Evolutionary conservation across 2,329 filamentous ascomycete species (phyloP).

Genomic region (Fusarium xyrophilum): DNA sequence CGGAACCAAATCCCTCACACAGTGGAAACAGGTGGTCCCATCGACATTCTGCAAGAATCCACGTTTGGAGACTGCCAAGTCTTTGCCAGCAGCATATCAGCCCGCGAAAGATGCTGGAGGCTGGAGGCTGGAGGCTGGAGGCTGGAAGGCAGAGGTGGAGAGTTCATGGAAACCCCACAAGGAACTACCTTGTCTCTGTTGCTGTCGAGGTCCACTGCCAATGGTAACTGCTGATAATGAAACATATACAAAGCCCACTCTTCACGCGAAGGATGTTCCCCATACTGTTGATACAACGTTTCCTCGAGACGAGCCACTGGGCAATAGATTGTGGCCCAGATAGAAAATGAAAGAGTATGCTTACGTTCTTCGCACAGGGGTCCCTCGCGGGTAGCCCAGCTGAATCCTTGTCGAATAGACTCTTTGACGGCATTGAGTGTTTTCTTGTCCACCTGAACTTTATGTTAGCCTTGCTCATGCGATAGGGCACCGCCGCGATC

Average conservation of each 20-base stretch:
- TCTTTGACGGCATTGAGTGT: constrained; percentile 86
- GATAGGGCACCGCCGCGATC: constrained; percentile 3
- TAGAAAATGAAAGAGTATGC: constrained; percentile 47
- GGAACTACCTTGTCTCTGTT: constrained; percentile 20
- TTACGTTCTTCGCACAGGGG: constrained; percentile 96
- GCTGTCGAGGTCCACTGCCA: constrained; percentile 29
- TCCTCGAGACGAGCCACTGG: background rate
- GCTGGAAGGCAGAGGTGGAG: constrained; percentile 31
- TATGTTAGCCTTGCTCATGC: constrained; percentile 4
- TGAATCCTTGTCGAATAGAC: constrained; percentile 93
- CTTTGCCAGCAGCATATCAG: constrained; percentile 21
- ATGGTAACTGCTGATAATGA: constrained; percentile 16
- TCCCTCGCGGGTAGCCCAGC: constrained; percentile 94
- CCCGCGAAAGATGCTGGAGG: constrained; percentile 29
- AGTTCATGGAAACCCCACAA: constrained; percentile 32
- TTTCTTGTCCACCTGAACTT: constrained; percentile 81
- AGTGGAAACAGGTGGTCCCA: constrained; percentile 29
- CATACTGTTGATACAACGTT: constrained; percentile 8
- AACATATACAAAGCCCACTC: constrained; percentile 16
- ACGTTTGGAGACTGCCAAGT: constrained; percentile 19
- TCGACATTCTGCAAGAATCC: constrained; percentile 26
- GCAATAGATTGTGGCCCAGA: constrained; percentile 5
- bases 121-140: constrained; percentile 32
- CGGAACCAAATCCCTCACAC: constrained; percentile 16
- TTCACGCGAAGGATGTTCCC: constrained; percentile 30